Conservation (phyloP, 2,329 filamentous ascomycete genomes). For the Xylaria sp. region DNA sequence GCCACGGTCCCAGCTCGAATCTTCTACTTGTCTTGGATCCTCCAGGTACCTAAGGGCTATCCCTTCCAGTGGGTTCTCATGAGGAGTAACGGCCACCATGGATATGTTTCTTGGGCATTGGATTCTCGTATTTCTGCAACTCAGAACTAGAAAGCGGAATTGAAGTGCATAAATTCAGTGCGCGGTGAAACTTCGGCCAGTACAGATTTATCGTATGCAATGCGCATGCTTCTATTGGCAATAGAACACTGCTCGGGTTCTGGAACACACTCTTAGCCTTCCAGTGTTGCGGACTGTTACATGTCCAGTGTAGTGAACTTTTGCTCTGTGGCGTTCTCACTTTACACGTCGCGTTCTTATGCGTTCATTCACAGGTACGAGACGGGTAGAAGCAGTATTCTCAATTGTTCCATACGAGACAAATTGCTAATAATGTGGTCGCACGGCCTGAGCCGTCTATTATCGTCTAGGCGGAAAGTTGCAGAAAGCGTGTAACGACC, state of each 20-base stretch:
- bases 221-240: constrained; percentile 41
- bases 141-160: constrained; percentile 10
- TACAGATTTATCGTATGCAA: constrained; percentile 41
- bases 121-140: constrained; percentile 12
- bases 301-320: constrained; percentile 40
- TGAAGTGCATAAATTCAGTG: constrained; percentile 15
- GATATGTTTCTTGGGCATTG: constrained; percentile 10
- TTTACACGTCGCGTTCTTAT: constrained; percentile 34
- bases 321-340: constrained; percentile 30
- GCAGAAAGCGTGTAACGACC: constrained; percentile 47
- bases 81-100: neutral
- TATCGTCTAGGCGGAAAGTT: constrained; percentile 49
- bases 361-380: constrained; percentile 38
- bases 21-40: constrained; percentile 6
- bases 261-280: constrained; percentile 41
- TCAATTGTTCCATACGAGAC: constrained; percentile 46
- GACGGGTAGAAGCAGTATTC: constrained; percentile 45
- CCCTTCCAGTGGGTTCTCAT: neutral
- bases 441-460: constrained; percentile 38
- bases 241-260: constrained; percentile 40
- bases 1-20: constrained; percentile 12
- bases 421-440: constrained; percentile 28
- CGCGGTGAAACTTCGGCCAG: constrained; percentile 44
- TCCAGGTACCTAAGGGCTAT: neutral
- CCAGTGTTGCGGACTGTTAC: constrained; percentile 41